These are phyloP conservation scores for Coriaria nepalensis DNA, from an alignment of 306 rosid genomes.

Conservation along the genomic window DNA sequence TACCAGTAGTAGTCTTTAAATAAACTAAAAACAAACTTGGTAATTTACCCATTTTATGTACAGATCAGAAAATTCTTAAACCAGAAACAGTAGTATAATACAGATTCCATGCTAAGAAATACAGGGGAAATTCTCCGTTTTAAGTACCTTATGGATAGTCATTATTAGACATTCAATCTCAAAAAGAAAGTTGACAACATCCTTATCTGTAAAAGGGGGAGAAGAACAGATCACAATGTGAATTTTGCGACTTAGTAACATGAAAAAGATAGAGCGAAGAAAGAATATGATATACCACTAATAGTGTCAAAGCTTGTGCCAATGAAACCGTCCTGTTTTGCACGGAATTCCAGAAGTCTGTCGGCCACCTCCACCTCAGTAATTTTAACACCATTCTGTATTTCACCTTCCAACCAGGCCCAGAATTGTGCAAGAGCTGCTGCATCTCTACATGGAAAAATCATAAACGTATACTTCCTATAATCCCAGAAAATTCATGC, in stretches of 20 bases:
- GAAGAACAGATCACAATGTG: too few species aligned
- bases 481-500: too few species aligned
- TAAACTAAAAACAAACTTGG: neutral
- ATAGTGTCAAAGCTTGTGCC: constrained; percentile 94
- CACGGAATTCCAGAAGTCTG: constrained; percentile 82
- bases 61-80: too few species aligned
- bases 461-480: too few species aligned
- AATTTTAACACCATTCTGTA: constrained; percentile 32
- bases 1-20: neutral
- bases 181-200: too few species aligned
- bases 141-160: too few species aligned
- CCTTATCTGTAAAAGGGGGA: neutral
- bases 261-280: neutral
- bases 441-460: constrained; percentile 60
- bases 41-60: too few species aligned
- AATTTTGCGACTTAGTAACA: too few species aligned
- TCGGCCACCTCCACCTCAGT: constrained; percentile 79
- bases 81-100: too few species aligned
- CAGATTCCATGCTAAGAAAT: too few species aligned
- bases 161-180: too few species aligned
- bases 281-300: constrained; percentile 36
- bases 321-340: constrained; percentile 74
- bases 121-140: too few species aligned
- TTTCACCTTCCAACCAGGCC: constrained; percentile 85
- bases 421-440: constrained; percentile 88